Evolutionary conservation across 176 grass and related monocot species (phyloP).

Genomic region (Oropetium thomaeum): DNA sequence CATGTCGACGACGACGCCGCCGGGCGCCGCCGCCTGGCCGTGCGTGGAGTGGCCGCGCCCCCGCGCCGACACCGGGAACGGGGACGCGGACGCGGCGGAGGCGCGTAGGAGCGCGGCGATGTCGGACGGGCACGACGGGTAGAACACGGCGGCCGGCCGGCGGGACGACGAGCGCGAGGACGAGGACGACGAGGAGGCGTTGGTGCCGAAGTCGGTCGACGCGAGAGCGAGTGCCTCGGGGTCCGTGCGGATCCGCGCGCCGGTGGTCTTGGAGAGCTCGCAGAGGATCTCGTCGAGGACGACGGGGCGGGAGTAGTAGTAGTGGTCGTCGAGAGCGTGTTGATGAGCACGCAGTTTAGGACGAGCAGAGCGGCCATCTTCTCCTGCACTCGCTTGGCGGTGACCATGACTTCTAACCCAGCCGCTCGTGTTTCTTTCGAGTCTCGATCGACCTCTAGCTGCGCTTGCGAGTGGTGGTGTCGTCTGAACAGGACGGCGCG

Average conservation of each 20-base stretch:
- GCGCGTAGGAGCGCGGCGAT: slow-evolving; percentile 52
- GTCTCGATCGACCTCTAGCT: background rate
- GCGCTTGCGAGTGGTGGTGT: background rate
- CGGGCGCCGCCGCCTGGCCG: slow-evolving; percentile 46
- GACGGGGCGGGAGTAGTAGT: background rate
- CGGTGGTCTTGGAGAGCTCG: slow-evolving; percentile 18
- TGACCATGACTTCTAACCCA: background rate
- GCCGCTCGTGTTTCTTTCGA: too few relatives aligned
- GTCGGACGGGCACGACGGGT: slow-evolving; percentile 48
- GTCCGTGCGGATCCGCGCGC: slow-evolving; percentile 18
- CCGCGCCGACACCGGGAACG: slow-evolving; percentile 55
- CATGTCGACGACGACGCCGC: slow-evolving; percentile 64
- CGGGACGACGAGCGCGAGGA: too few relatives aligned
- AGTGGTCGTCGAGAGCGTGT: background rate
- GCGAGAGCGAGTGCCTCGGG: background rate
- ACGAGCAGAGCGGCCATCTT: slow-evolving; percentile 6
- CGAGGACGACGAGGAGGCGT: background rate
- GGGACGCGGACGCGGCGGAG: slow-evolving; percentile 19
- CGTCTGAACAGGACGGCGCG: too few relatives aligned
- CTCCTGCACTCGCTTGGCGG: background rate
- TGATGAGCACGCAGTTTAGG: background rate
- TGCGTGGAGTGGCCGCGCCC: slow-evolving; percentile 55
- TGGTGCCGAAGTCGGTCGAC: slow-evolving; percentile 58
- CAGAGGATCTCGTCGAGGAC: slow-evolving; percentile 8
- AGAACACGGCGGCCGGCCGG: slow-evolving; percentile 45